These are phyloP conservation scores for Kuraishia piskuri DNA, from an alignment of 805 yeast species.

Conservation along the genomic window DNA sequence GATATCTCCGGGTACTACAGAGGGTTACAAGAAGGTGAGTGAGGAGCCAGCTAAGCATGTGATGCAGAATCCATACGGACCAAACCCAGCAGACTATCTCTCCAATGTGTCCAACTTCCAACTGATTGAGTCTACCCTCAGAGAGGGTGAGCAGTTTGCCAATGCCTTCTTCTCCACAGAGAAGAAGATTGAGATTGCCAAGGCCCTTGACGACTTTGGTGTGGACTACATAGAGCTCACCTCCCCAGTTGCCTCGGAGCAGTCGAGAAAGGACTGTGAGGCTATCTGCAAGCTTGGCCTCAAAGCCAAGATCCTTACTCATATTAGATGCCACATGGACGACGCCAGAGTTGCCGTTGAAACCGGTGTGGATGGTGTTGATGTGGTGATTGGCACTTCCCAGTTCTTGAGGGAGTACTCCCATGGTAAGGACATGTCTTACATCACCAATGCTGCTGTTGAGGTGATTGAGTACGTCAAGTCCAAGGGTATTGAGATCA, in stretches of 20 bases:
- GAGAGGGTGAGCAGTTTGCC: constrained; percentile 99
- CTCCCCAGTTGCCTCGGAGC: constrained; percentile 97
- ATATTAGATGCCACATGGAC: constrained; percentile 98
- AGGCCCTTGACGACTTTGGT: constrained; percentile 94
- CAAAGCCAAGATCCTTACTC: constrained; percentile 92
- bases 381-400: constrained; percentile 96
- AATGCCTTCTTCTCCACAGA: constrained; percentile 93
- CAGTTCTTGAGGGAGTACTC: constrained; percentile 90
- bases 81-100: constrained; percentile 86
- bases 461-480: constrained; percentile 97
- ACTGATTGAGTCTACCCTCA: constrained; percentile 87
- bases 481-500: constrained; percentile 91
- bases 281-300: constrained; percentile 96
- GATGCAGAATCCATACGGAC: constrained; percentile 78
- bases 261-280: constrained; percentile 88
- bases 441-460: constrained; percentile 90
- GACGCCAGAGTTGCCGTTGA: constrained; percentile 96
- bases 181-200: constrained; percentile 94
- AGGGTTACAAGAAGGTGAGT: constrained; percentile 34
- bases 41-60: constrained; percentile 31
- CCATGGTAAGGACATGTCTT: constrained; percentile 98
- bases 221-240: constrained; percentile 97
- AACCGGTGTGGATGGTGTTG: constrained; percentile 98
- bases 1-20: constrained; percentile 6
- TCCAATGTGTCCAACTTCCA: constrained; percentile 87